Percentiles rank a stretch among this genome's conserved stretches.
These are phyloP conservation scores for Aspergillus indologenus DNA, from an alignment of 495 filamentous ascomycete species.

Conservation along the genomic window DNA sequence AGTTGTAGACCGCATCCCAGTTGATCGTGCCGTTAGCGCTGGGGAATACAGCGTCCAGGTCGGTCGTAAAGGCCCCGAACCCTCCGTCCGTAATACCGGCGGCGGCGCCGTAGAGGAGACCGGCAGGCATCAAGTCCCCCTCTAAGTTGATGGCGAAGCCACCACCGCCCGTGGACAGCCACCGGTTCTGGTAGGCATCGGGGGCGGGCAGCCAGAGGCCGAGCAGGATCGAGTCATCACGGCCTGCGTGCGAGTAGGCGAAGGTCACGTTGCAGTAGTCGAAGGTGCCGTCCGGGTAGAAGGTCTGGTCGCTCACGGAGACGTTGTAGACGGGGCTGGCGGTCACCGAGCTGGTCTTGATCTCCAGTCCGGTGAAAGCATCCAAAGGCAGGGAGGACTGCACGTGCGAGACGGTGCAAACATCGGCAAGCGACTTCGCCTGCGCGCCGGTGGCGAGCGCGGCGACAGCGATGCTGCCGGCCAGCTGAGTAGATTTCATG, in stretches of 20 bases:
- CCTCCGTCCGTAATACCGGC: constrained; percentile 42
- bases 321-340: constrained; percentile 28
- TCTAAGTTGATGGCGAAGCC: constrained; percentile 42
- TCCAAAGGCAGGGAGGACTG: too few relatives aligned
- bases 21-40: constrained; percentile 41
- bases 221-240: constrained; percentile 33
- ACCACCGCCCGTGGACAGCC: constrained; percentile 43
- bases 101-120: constrained; percentile 43
- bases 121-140: constrained; percentile 29
- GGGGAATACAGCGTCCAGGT: constrained; percentile 34
- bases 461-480: too few relatives aligned
- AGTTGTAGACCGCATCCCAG: constrained; percentile 40
- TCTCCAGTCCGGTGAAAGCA: constrained; percentile 25
- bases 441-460: too few relatives aligned
- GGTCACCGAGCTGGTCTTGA: constrained; percentile 31
- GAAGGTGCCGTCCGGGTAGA: constrained; percentile 20
- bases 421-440: too few relatives aligned
- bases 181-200: constrained; percentile 39
- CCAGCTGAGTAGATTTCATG: too few relatives aligned
- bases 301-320: constrained; percentile 23
- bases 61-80: constrained; percentile 31
- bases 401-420: too few relatives aligned
- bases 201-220: constrained; percentile 40
- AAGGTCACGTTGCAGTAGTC: constrained; percentile 48
- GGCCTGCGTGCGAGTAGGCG: constrained; percentile 39